These are phyloP conservation scores for Eimeria tenella DNA, from an alignment of 169 alveolate genomes.

Conservation along the genomic window DNA sequence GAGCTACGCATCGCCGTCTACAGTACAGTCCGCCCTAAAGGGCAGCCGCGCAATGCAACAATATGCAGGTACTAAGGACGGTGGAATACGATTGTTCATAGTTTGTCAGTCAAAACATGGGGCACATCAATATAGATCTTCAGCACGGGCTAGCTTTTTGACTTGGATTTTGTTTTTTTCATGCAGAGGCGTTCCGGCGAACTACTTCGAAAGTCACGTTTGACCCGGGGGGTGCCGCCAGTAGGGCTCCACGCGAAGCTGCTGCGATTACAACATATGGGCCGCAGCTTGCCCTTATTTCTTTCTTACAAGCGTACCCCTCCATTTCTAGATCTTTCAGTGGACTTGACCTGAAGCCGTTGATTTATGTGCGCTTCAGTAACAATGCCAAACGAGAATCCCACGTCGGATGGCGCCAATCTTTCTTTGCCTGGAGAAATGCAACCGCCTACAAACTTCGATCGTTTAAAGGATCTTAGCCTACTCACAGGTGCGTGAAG, in stretches of 20 bases:
- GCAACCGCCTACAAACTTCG: slow-evolving; percentile 25
- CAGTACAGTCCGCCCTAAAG: slow-evolving; percentile 9
- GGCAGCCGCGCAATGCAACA: slow-evolving; percentile 17
- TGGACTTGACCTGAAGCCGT: not conserved
- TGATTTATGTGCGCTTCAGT: slow-evolving; percentile 32
- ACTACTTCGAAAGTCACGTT: slow-evolving; percentile 18
- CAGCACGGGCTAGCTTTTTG: no score
- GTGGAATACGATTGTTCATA: no score
- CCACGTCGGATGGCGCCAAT: not conserved
- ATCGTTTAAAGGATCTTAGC: slow-evolving; percentile 47
- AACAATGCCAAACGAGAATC: slow-evolving; percentile 32
- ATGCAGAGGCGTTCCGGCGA: slow-evolving; percentile 52
- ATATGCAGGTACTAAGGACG: not conserved
- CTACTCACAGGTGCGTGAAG: slow-evolving; percentile 48
- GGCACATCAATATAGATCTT: no score
- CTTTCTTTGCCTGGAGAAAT: not conserved
- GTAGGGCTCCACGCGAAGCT: not conserved
- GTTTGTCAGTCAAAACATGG: no score
- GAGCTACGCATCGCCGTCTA: not conserved
- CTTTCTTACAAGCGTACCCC: not conserved
- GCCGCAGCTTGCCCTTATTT: not conserved
- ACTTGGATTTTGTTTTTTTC: not conserved
- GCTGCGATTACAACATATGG: not conserved
- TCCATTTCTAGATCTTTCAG: not conserved
- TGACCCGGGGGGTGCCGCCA: slow-evolving; percentile 42